Conservation (phyloP, 805 yeast species). For the Clavispora fructus region DNA sequence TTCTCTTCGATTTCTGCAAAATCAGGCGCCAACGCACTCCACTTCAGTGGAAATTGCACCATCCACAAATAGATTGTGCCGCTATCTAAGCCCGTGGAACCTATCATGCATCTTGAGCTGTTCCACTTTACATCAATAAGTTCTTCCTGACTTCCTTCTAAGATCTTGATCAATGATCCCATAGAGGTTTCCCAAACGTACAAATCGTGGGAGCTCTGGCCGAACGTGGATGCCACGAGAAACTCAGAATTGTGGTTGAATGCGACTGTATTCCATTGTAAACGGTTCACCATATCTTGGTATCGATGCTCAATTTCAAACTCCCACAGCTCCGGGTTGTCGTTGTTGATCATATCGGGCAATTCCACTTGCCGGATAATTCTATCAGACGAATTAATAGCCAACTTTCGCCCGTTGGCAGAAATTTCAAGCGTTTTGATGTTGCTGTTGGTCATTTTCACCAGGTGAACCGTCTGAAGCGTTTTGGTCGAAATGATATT, state of each 20-base stretch:
- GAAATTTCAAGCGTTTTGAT: constrained; percentile 64
- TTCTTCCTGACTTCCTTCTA: constrained; percentile 90
- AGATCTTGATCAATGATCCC: constrained; percentile 83
- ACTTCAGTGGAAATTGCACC: constrained; percentile 76
- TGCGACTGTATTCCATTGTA: constrained; percentile 82
- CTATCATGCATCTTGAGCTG: constrained; percentile 62
- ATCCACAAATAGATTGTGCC: constrained; percentile 84
- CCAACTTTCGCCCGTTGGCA: constrained; percentile 54
- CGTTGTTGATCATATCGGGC: constrained; percentile 37
- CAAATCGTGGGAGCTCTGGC: constrained; percentile 77
- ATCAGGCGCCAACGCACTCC: constrained; percentile 97
- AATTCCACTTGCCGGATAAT: constrained; percentile 58
- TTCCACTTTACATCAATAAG: constrained; percentile 86
- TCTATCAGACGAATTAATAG: constrained; percentile 73
- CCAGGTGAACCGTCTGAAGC: constrained; percentile 38
- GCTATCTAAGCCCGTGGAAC: constrained; percentile 80
- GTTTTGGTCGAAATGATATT: constrained; percentile 38
- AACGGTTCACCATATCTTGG: constrained; percentile 82
- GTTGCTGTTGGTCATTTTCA: constrained; percentile 60
- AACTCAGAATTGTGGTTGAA: constrained; percentile 76
- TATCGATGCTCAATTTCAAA: constrained; percentile 73
- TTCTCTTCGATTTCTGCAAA: constrained; percentile 93
- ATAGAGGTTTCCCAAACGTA: constrained; percentile 88
- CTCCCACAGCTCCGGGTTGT: constrained; percentile 34
- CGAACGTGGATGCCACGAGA: constrained; percentile 82